Evolutionary conservation across 352 stramenopile species (phyloP).

Genomic region (Phytophthora sojae): DNA sequence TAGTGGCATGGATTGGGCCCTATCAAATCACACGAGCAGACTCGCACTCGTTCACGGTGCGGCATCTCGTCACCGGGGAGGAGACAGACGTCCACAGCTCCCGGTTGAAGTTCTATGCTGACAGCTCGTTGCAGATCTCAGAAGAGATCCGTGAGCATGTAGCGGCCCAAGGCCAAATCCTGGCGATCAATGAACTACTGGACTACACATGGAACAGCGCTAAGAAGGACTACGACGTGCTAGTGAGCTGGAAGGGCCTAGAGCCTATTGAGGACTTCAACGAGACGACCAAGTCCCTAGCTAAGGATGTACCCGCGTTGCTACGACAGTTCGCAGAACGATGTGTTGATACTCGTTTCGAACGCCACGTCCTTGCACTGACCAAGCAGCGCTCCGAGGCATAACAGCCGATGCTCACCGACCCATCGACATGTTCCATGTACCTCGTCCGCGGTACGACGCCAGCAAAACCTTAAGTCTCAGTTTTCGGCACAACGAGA

Average conservation of each 20-base stretch:
- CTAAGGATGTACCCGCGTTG: conserved; percentile 5
- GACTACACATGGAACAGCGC: conserved; percentile 4
- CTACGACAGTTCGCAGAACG: conserved; percentile 1
- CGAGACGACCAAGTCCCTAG: conserved; percentile 12
- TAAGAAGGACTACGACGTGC: conserved; percentile 13
- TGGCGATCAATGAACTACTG: conserved; percentile 13
- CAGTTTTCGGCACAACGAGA: neutral
- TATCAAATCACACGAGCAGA: conserved; percentile 29
- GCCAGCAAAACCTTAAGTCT: neutral
- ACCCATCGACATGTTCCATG: too few relatives aligned
- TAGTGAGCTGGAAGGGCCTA: conserved; percentile 23
- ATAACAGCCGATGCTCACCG: too few relatives aligned
- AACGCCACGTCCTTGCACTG: neutral
- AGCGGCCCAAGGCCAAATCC: conserved; percentile 20
- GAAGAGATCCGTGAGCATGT: conserved; percentile 38
- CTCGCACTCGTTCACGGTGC: conserved; percentile 33
- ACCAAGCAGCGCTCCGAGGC: too few relatives aligned
- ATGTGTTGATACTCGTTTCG: neutral
- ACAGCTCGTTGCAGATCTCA: conserved; percentile 29
- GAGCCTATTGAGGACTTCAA: conserved; percentile 22
- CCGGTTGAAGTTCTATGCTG: conserved; percentile 41
- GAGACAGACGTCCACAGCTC: conserved; percentile 35
- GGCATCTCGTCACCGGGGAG: conserved; percentile 16
- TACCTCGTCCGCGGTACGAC: too few relatives aligned
- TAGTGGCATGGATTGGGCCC: conserved; percentile 43